phyloP scores from a whole-genome alignment of 148 eudicot species.

The Fagopyrum homotropicum region DNA sequence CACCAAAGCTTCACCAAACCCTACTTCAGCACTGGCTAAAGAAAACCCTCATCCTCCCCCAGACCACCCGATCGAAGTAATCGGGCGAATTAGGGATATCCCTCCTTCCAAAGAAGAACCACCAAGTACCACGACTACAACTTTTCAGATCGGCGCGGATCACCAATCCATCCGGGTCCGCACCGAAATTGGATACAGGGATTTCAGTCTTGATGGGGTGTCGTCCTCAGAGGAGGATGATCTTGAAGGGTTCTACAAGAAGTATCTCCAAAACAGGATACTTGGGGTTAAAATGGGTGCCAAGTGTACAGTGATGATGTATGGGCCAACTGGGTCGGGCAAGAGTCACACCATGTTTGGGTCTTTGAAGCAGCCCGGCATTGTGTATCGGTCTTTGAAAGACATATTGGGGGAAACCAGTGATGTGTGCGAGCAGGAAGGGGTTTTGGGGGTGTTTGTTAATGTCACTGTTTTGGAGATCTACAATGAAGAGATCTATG shows the following conservation, averaged over 20 bases:
- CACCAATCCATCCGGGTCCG: conserved; percentile 42
- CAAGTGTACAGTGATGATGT: conserved; percentile 92
- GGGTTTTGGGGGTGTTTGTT: conserved; percentile 48
- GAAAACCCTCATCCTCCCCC: conserved; percentile 30
- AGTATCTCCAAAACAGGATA: conserved; percentile 56
- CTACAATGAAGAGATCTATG: conserved; percentile 95
- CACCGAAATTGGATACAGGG: conserved; percentile 80
- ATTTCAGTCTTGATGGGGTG: conserved; percentile 79
- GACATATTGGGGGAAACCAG: conserved; percentile 54
- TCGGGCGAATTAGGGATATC: conserved; percentile 67
- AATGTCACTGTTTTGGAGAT: conserved; percentile 86
- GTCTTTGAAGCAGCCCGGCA: conserved; percentile 69
- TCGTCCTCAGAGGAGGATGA: conserved; percentile 76
- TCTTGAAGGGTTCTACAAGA: conserved; percentile 71
- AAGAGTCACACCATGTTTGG: conserved; percentile 98
- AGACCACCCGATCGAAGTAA: conserved; percentile 92
- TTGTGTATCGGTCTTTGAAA: conserved; percentile 68
- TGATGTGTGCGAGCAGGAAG: conserved; percentile 18
- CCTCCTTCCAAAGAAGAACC: conserved; percentile 39
- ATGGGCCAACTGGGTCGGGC: conserved; percentile 97
- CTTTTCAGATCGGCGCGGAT: conserved; percentile 39
- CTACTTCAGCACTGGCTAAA: conserved; percentile 24
- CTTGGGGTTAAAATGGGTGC: conserved; percentile 84
- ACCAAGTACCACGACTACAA: conserved; percentile 10
- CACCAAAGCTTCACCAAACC: conserved; percentile 53